A percentile compares a stretch with the other conserved stretches of the same genome.
These are phyloP conservation scores for Ricinus communis DNA, from an alignment of 345 rosid species.

Conservation along the genomic window DNA sequence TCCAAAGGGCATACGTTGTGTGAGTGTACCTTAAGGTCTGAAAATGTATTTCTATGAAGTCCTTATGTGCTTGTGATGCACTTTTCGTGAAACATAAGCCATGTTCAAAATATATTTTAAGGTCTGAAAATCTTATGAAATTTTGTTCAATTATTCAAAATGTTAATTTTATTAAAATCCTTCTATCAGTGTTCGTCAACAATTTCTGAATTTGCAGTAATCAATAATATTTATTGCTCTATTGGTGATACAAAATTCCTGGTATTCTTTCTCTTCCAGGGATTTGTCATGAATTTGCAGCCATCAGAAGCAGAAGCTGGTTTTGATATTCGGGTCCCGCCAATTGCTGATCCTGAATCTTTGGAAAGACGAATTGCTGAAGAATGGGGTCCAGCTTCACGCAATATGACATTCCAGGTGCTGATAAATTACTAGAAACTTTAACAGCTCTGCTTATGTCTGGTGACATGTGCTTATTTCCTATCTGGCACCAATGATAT, in stretches of 20 bases:
- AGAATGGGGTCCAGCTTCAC: conserved; percentile 94
- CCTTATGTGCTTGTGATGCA: not conserved
- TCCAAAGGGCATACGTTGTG: too few species aligned
- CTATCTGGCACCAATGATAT: not conserved
- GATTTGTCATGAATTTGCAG: conserved; percentile 93
- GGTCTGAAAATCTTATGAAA: not conserved
- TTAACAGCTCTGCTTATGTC: not conserved
- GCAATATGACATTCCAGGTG: conserved; percentile 93
- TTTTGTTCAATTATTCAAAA: not conserved
- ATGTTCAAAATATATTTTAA: not conserved
- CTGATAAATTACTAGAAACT: conserved; percentile 3
- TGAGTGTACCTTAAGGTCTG: too few species aligned
- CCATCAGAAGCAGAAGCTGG: conserved; percentile 99
- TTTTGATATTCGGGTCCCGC: conserved; percentile 84
- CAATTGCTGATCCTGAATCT: conserved; percentile 62
- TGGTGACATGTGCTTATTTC: not conserved
- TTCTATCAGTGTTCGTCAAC: not conserved
- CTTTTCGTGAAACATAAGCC: not conserved
- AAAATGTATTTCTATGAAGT: too few species aligned
- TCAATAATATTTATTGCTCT: not conserved
- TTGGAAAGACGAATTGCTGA: conserved; percentile 80
- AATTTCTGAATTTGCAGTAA: not conserved
- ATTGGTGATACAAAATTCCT: not conserved
- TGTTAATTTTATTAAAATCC: not conserved
- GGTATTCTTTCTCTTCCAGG: conserved; percentile 46